These are phyloP conservation scores for Nyssa sinensis DNA, from an alignment of 148 eudicot species.

Conservation along the genomic window DNA sequence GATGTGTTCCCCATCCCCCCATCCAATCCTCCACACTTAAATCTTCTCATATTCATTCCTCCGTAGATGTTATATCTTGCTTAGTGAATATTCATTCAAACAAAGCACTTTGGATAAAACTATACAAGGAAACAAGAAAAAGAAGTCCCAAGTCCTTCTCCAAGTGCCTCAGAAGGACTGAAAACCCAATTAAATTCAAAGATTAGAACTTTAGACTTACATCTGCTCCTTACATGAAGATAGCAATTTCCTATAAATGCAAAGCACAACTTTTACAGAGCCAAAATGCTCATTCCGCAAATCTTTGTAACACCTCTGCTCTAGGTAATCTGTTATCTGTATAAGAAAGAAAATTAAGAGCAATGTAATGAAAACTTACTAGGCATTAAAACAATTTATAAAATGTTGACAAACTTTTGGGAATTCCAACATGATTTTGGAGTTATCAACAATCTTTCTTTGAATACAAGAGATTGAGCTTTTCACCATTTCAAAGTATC, in stretches of 20 bases:
- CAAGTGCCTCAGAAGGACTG: conserved; percentile 1
- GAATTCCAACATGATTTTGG: not conserved
- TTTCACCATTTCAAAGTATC: not conserved
- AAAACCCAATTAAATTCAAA: conserved; percentile 6
- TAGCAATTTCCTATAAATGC: conserved; percentile 71
- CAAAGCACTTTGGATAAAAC: not conserved
- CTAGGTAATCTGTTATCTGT: conserved; percentile 77
- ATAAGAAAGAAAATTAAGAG: not conserved
- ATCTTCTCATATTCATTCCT: not conserved
- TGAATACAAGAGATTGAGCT: not conserved
- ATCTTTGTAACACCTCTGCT: conserved; percentile 86
- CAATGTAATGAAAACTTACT: conserved; percentile 1
- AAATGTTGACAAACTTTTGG: not conserved
- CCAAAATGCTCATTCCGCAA: conserved; percentile 69
- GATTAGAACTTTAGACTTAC: conserved; percentile 48
- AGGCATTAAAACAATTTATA: not conserved
- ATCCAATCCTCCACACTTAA: not conserved
- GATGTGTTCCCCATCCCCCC: not conserved
- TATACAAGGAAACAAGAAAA: not conserved
- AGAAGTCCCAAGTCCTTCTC: not conserved
- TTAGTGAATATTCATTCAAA: not conserved
- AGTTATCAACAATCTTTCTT: not conserved
- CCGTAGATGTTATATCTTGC: not conserved
- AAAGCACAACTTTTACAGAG: conserved; percentile 67
- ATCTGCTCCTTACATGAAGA: conserved; percentile 89